phyloP scores from a whole-genome alignment of 768 basidiomycete species.

The Neoboletus magnificus region DNA sequence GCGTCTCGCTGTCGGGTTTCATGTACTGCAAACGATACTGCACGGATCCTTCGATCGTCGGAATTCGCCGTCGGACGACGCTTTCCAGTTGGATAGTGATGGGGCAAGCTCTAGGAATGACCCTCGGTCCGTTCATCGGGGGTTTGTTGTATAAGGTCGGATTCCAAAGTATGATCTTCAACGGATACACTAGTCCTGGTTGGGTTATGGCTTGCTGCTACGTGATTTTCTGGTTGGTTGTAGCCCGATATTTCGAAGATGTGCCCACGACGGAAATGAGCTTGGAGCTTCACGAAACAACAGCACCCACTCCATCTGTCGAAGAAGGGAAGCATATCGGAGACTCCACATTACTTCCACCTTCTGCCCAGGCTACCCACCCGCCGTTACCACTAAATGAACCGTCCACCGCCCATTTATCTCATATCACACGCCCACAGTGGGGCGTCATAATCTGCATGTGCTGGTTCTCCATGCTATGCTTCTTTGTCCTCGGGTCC shows the following conservation, averaged over 20 bases:
- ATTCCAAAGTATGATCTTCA: slow-evolving; percentile 53
- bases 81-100: slow-evolving; percentile 62
- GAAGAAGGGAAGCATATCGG: slow-evolving; percentile 3
- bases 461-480: slow-evolving; percentile 70
- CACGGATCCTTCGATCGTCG: slow-evolving; percentile 62
- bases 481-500: slow-evolving; percentile 65
- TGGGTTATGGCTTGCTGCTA: slow-evolving; percentile 61
- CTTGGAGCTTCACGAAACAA: slow-evolving; percentile 9
- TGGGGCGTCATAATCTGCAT: slow-evolving; percentile 59
- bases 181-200: slow-evolving; percentile 62
- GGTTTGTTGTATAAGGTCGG: slow-evolving; percentile 61
- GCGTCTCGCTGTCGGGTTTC: slow-evolving; percentile 58
- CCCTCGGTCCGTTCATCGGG: slow-evolving; percentile 61
- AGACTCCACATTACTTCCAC: not conserved
- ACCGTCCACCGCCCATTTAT: slow-evolving; percentile 8
- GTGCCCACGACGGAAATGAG: slow-evolving; percentile 24
- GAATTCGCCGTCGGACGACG: slow-evolving; percentile 57
- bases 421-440: slow-evolving; percentile 29
- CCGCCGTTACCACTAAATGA: slow-evolving; percentile 1
- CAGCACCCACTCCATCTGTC: not conserved
- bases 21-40: slow-evolving; percentile 72
- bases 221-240: slow-evolving; percentile 47
- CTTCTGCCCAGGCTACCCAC: not conserved
- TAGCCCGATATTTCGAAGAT: slow-evolving; percentile 40
- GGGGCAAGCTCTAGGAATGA: slow-evolving; percentile 60